A percentile compares a stretch with the other conserved stretches of the same genome.
Evolutionary conservation across 192 early-diverging fungal species (phyloP).

Genomic region (Allomyces macrogynus): DNA sequence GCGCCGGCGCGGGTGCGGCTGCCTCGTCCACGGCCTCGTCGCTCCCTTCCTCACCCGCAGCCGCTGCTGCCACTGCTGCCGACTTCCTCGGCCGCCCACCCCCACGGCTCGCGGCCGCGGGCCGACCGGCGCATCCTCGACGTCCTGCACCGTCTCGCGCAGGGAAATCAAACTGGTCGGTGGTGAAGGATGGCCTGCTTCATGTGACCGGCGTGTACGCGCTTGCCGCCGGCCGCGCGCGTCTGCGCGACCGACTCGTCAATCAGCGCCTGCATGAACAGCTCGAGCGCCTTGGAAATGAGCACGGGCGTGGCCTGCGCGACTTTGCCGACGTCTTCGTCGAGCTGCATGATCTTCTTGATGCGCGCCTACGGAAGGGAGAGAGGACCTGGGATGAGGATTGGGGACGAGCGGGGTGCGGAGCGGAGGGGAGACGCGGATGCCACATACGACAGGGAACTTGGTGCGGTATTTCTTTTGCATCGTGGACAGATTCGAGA

Average conservation of each 20-base stretch:
- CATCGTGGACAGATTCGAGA: conserved; percentile 20
- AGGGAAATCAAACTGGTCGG: conserved; percentile 89
- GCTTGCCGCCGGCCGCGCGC: conserved; percentile 52
- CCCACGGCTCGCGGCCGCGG: conserved; percentile 17
- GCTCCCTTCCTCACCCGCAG: too few relatives aligned
- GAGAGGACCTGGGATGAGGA: too few relatives aligned
- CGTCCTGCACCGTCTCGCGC: conserved; percentile 58
- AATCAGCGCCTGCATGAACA: conserved; percentile 85
- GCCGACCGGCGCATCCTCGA: conserved; percentile 46
- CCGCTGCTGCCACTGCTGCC: too few relatives aligned
- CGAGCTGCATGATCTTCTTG: conserved; percentile 99
- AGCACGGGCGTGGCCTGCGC: conserved; percentile 89
- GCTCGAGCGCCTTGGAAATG: conserved; percentile 85
- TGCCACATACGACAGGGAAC: conserved; percentile 63
- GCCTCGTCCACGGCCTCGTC: too few relatives aligned
- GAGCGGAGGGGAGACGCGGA: not conserved
- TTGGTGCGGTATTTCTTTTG: conserved; percentile 81
- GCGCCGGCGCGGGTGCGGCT: too few relatives aligned
- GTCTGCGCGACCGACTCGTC: conserved; percentile 70
- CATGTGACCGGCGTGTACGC: conserved; percentile 65
- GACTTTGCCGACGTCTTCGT: conserved; percentile 98
- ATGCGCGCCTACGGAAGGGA: conserved; percentile 62
- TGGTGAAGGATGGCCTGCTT: conserved; percentile 61
- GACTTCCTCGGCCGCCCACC: conserved; percentile 3
- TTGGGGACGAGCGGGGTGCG: not conserved